Evolutionary conservation across 208 protist genomes (phyloP).

Genomic region (Trypanosoma lewisi): DNA sequence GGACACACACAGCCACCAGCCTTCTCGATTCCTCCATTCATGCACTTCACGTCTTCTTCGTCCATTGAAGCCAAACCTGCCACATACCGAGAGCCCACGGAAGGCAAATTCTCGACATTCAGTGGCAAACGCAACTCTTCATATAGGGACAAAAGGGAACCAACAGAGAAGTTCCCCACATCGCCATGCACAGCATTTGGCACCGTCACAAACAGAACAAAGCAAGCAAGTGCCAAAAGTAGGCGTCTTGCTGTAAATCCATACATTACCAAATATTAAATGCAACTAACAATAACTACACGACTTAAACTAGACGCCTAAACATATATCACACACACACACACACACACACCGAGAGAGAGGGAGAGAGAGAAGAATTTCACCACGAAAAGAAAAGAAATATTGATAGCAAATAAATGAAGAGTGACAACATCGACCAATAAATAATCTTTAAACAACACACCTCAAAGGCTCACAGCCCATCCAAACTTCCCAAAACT

Average conservation of each 20-base stretch:
- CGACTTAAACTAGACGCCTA: neutral
- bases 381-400: too few relatives aligned
- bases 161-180: neutral
- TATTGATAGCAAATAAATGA: too few relatives aligned
- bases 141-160: neutral
- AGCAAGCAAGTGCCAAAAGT: neutral
- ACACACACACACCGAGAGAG: too few relatives aligned
- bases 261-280: neutral
- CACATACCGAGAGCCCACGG: neutral
- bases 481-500: too few relatives aligned
- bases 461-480: too few relatives aligned
- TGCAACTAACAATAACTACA: neutral
- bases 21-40: constrained; percentile 45
- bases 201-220: constrained; percentile 2
- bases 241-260: neutral
- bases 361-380: too few relatives aligned
- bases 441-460: too few relatives aligned
- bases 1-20: constrained; percentile 50
- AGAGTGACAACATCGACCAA: too few relatives aligned
- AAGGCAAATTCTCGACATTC: neutral
- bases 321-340: neutral
- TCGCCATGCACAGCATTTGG: neutral
- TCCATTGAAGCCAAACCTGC: neutral
- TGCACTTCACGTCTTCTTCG: constrained; percentile 22
- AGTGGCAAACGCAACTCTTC: neutral